Conservation (phyloP, 2,329 filamentous ascomycete species). For the Arthrinium phaeospermum region DNA sequence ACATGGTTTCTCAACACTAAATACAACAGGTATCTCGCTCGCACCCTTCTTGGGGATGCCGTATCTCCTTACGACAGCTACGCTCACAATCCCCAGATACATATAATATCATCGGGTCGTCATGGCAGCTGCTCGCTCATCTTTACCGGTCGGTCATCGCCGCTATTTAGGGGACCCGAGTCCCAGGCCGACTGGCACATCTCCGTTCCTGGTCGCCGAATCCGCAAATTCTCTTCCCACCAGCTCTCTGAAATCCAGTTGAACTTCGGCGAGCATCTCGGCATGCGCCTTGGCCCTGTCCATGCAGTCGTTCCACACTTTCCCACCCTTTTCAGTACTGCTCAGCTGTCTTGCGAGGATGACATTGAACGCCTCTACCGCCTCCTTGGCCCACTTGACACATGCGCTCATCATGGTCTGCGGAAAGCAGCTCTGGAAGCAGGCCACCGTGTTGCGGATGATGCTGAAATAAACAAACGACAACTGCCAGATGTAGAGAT, state of each 20-base stretch:
- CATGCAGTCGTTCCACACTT: conserved; percentile 83
- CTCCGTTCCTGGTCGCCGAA: conserved; percentile 30
- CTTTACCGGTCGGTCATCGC: neutral
- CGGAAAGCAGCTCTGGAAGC: conserved; percentile 87
- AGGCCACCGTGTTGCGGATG: conserved; percentile 89
- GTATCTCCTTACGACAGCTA: neutral
- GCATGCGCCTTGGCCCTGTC: conserved; percentile 82
- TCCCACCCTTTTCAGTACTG: conserved; percentile 77
- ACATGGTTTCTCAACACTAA: neutral
- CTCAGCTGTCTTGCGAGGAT: conserved; percentile 85
- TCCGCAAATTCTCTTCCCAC: conserved; percentile 65
- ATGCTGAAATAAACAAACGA: conserved; percentile 96
- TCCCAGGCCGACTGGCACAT: conserved; percentile 49
- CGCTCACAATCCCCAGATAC: neutral
- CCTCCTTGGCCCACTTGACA: conserved; percentile 97
- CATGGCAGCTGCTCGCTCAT: neutral
- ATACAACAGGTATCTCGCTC: neutral
- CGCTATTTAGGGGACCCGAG: conserved; percentile 28
- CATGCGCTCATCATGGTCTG: conserved; percentile 89
- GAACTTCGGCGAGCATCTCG: conserved; percentile 79
- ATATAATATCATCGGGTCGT: neutral
- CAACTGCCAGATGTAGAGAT: conserved; percentile 91
- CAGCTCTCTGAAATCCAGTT: conserved; percentile 85
- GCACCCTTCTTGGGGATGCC: neutral
- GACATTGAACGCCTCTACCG: conserved; percentile 88